Evolutionary conservation across 495 filamentous ascomycete genomes (phyloP).

Genomic region (Ramalina intermedia): DNA sequence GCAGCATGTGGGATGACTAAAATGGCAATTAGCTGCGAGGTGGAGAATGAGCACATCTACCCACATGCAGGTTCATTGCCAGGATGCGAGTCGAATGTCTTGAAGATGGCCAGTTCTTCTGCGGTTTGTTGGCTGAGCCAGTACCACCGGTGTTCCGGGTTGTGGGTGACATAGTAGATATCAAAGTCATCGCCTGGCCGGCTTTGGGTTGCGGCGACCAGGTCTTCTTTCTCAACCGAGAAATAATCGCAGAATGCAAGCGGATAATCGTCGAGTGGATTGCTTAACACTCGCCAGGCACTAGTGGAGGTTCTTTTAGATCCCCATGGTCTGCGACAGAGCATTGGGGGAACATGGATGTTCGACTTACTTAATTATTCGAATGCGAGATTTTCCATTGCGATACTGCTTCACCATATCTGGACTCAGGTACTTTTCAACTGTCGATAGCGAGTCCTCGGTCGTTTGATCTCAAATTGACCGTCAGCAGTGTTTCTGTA

Average conservation of each 20-base stretch:
- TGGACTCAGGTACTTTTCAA: not conserved
- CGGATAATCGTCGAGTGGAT: conserved; percentile 17
- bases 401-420: not conserved
- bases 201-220: not conserved
- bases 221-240: conserved; percentile 12
- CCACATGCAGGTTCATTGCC: too few species aligned
- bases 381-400: not conserved
- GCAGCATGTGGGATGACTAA: too few species aligned
- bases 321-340: not conserved
- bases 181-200: not conserved
- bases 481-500: not conserved
- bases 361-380: not conserved
- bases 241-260: conserved; percentile 19
- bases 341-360: not conserved
- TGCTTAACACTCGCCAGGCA: conserved; percentile 15
- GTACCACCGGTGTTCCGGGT: conserved; percentile 17
- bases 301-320: conserved; percentile 1
- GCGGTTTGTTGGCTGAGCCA: conserved; percentile 17
- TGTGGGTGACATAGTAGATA: not conserved
- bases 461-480: not conserved
- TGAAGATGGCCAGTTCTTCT: conserved; percentile 20
- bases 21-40: too few species aligned
- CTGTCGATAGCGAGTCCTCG: too few species aligned
- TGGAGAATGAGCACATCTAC: too few species aligned
- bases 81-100: conserved; percentile 14